These are phyloP conservation scores for Ogataea trehalophila DNA, from an alignment of 805 yeast species.

Conservation along the genomic window DNA sequence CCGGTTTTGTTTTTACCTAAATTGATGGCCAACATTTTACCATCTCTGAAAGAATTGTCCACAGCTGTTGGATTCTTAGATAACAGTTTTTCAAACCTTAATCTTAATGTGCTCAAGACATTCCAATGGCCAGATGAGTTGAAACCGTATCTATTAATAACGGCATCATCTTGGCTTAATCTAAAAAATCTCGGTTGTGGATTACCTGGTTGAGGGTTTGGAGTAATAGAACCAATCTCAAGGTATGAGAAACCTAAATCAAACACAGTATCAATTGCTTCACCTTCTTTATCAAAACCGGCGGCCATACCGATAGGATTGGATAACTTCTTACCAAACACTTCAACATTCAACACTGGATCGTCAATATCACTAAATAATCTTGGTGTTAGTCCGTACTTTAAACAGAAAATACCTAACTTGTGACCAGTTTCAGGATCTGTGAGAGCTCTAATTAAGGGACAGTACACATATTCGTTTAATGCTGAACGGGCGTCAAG, in stretches of 20 bases:
- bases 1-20: constrained; percentile 91
- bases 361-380: constrained; percentile 51
- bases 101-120: constrained; percentile 62
- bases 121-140: constrained; percentile 83
- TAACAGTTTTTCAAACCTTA: constrained; percentile 49
- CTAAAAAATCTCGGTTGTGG: constrained; percentile 92
- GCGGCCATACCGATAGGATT: constrained; percentile 94
- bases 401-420: constrained; percentile 66
- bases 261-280: constrained; percentile 78
- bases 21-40: constrained; percentile 73
- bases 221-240: constrained; percentile 92
- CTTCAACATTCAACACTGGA: constrained; percentile 49
- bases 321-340: constrained; percentile 45
- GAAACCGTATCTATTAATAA: constrained; percentile 92
- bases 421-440: constrained; percentile 87
- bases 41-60: constrained; percentile 47
- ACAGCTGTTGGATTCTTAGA: constrained; percentile 17
- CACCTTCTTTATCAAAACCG: constrained; percentile 92
- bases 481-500: constrained; percentile 78
- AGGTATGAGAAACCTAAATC: constrained; percentile 81
- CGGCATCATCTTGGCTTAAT: constrained; percentile 79
- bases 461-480: constrained; percentile 79
- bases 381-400: constrained; percentile 62
- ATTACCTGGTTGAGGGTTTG: constrained; percentile 90
- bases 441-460: constrained; percentile 60